phyloP scores from a whole-genome alignment of 2,329 filamentous ascomycete species.

The Aspergillus proliferans region DNA sequence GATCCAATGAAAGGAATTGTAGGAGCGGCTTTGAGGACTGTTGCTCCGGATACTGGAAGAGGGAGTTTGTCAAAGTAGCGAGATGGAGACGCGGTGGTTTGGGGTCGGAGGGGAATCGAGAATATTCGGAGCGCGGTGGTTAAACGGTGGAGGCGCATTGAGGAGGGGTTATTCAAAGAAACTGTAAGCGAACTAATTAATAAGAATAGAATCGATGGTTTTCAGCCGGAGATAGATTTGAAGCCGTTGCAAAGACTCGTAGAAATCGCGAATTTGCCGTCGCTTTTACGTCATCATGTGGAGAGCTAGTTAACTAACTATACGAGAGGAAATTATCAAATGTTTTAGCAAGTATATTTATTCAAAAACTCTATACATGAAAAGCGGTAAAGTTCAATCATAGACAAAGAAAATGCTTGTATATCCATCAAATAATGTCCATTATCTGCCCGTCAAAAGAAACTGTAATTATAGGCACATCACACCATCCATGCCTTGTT shows the following conservation, averaged over 20 bases:
- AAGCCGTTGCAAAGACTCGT: neutral
- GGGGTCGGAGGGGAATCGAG: constrained; percentile 14
- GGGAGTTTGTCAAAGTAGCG: constrained; percentile 11
- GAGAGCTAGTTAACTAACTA: constrained; percentile 4
- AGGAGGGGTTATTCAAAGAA: constrained; percentile 4
- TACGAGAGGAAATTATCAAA: neutral
- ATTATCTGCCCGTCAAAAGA: too few relatives aligned
- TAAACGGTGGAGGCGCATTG: constrained; percentile 22
- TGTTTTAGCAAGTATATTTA: too few relatives aligned
- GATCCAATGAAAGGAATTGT: constrained; percentile 71
- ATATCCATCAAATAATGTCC: too few relatives aligned
- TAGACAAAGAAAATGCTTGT: too few relatives aligned
- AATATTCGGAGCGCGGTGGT: constrained; percentile 13
- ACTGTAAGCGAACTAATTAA: neutral
- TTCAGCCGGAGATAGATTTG: neutral
- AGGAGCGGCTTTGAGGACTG: constrained; percentile 59
- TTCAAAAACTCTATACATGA: neutral
- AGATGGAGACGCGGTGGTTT: constrained; percentile 16
- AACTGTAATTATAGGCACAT: neutral
- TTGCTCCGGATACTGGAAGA: constrained; percentile 26
- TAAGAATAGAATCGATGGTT: neutral
- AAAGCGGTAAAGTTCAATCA: neutral
- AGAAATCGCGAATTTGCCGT: constrained; percentile 4
- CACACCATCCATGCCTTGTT: neutral
- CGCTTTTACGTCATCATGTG: constrained; percentile 27